Percentiles rank a stretch among this genome's conserved stretches.
phyloP scores from a whole-genome alignment of 306 rosid species.

The Lathyrus oleraceus region DNA sequence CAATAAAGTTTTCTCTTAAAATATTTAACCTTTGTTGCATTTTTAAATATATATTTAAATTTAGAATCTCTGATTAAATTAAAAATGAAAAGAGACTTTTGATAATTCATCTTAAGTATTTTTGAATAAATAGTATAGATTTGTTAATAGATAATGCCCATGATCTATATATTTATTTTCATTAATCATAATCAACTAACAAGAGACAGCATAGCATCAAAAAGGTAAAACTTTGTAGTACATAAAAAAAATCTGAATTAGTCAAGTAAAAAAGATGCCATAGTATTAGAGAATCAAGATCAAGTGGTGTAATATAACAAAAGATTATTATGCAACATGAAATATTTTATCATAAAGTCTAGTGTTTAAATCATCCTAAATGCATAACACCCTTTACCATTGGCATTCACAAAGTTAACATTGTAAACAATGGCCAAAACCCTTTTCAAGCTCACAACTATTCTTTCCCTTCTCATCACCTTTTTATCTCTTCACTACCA shows the following conservation, averaged over 20 bases:
- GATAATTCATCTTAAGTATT: no score
- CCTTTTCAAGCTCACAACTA: neutral
- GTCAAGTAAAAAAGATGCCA: constrained; percentile 10
- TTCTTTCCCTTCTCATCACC: neutral
- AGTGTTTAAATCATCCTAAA: constrained; percentile 4
- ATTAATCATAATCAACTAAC: constrained; percentile 1
- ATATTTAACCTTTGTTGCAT: no score
- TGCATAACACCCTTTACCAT: neutral
- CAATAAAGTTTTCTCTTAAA: no score
- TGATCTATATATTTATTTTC: neutral
- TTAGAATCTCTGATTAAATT: no score
- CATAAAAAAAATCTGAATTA: neutral
- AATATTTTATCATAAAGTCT: neutral
- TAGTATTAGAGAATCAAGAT: neutral
- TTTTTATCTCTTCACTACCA: neutral
- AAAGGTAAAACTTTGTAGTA: neutral
- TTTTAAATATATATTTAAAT: no score
- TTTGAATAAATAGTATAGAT: no score
- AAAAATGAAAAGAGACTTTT: no score
- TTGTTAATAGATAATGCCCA: no score
- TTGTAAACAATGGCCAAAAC: neutral
- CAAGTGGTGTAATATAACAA: neutral
- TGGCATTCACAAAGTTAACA: neutral
- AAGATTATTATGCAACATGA: neutral
- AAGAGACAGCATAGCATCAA: constrained; percentile 4